Evolutionary conservation across 2,329 filamentous ascomycete genomes (phyloP).

Genomic region (Penicillium fuscoglaucum): DNA sequence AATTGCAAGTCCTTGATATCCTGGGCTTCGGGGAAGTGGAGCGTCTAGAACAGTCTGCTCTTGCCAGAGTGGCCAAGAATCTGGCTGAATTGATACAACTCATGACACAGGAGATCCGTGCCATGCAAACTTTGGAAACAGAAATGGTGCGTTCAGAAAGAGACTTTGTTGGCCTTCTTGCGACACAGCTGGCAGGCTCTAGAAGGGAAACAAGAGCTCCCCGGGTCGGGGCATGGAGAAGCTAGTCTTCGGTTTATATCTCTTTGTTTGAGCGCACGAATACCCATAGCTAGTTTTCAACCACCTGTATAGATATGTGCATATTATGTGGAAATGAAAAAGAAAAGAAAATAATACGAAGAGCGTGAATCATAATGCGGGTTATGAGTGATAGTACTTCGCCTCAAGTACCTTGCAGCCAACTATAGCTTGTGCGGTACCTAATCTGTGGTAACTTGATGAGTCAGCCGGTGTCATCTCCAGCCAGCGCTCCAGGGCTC

Average conservation of each 20-base stretch:
- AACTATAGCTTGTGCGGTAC: not conserved
- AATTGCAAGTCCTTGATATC: conserved; percentile 41
- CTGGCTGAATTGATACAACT: conserved; percentile 33
- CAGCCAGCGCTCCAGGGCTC: too few species aligned
- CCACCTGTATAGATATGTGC: not conserved
- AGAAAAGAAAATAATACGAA: not conserved
- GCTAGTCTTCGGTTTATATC: not conserved
- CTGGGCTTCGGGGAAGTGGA: conserved; percentile 30
- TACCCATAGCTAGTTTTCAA: not conserved
- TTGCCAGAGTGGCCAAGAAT: conserved; percentile 31
- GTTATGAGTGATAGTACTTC: not conserved
- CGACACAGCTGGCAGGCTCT: conserved; percentile 26
- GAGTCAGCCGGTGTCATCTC: not conserved
- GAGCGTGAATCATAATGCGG: not conserved
- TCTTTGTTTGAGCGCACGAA: not conserved
- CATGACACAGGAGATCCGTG: conserved; percentile 41
- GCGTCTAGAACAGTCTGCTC: conserved; percentile 31
- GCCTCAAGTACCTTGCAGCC: not conserved
- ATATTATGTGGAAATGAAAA: not conserved
- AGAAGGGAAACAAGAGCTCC: conserved; percentile 13
- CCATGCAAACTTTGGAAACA: conserved; percentile 38
- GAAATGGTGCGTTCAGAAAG: conserved; percentile 39
- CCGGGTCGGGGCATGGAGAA: conserved; percentile 32
- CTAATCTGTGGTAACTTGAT: not conserved
- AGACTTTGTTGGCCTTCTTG: conserved; percentile 33